phyloP scores from a whole-genome alignment of 148 eudicot species.

The Camellia japonica region DNA sequence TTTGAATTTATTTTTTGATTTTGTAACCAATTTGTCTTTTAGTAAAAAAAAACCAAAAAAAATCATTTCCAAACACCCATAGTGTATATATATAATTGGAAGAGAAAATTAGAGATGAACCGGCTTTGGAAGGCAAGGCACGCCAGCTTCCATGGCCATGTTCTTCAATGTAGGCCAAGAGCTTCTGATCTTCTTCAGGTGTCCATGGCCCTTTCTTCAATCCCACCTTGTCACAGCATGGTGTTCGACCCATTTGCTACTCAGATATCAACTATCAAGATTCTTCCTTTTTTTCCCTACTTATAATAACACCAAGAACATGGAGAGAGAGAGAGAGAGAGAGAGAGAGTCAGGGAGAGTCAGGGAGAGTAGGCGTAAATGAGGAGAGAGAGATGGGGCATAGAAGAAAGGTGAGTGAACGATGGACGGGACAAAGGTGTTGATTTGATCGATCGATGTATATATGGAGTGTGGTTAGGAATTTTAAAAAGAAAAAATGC shows the following conservation, averaged over 20 bases:
- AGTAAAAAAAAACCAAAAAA: neutral
- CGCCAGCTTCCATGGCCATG: slow-evolving; percentile 99
- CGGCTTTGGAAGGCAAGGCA: slow-evolving; percentile 81
- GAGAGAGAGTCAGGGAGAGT: too few species aligned
- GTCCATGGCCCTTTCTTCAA: slow-evolving; percentile 98
- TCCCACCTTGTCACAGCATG: slow-evolving; percentile 87
- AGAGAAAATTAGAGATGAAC: slow-evolving; percentile 18
- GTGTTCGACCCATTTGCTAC: slow-evolving; percentile 72
- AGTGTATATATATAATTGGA: neutral
- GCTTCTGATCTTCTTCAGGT: slow-evolving; percentile 95
- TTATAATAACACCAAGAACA: neutral
- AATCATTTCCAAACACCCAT: too few species aligned
- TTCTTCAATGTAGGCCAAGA: slow-evolving; percentile 79
- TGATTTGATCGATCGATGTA: neutral
- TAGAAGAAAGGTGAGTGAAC: slow-evolving; percentile 31
- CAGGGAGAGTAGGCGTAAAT: too few species aligned
- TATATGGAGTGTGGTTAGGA: too few species aligned
- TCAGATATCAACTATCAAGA: neutral
- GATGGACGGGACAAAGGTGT: slow-evolving; percentile 30
- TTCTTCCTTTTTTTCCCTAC: neutral
- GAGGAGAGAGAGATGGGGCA: neutral
- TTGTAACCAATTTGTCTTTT: too few species aligned
- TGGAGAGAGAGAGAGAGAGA: neutral
- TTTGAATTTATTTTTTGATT: too few species aligned
- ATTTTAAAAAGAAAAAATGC: too few species aligned